Evolutionary conservation across 2,329 filamentous ascomycete species (phyloP).

Genomic region (Xylariaceae sp.): DNA sequence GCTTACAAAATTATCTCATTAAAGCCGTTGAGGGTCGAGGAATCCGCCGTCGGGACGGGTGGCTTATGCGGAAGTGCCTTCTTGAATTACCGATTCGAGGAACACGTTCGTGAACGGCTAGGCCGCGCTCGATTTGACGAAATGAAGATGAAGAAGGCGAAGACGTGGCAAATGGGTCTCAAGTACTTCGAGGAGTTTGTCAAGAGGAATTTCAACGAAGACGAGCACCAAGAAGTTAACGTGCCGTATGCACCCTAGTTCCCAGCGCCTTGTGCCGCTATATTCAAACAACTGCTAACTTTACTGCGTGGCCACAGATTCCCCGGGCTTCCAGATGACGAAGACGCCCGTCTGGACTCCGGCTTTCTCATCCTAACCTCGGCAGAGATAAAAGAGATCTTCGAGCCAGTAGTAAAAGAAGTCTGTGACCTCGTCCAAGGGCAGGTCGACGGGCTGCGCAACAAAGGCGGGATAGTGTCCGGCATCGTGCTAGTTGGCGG

Average conservation of each 20-base stretch:
- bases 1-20: constrained; percentile 76
- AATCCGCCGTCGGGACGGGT: constrained; percentile 75
- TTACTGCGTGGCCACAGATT: constrained; percentile 42
- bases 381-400: constrained; percentile 67
- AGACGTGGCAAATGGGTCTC: constrained; percentile 76
- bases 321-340: constrained; percentile 71
- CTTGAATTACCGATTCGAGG: constrained; percentile 76
- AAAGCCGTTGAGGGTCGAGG: constrained; percentile 67
- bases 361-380: constrained; percentile 72
- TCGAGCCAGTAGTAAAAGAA: constrained; percentile 69
- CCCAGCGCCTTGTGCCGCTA: background rate
- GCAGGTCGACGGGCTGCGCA: constrained; percentile 60
- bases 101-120: constrained; percentile 65
- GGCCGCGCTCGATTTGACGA: constrained; percentile 64
- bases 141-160: constrained; percentile 74
- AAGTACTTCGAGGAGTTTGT: constrained; percentile 82
- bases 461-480: constrained; percentile 59
- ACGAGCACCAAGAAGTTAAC: constrained; percentile 73
- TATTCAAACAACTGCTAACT: background rate
- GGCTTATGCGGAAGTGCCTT: constrained; percentile 76
- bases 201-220: constrained; percentile 77
- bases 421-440: constrained; percentile 65
- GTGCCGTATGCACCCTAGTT: constrained; percentile 54
- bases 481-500: constrained; percentile 81
- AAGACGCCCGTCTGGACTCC: constrained; percentile 69